Evolutionary conservation across 768 basidiomycete genomes (phyloP).

Genomic region (Mycena capillaripes): DNA sequence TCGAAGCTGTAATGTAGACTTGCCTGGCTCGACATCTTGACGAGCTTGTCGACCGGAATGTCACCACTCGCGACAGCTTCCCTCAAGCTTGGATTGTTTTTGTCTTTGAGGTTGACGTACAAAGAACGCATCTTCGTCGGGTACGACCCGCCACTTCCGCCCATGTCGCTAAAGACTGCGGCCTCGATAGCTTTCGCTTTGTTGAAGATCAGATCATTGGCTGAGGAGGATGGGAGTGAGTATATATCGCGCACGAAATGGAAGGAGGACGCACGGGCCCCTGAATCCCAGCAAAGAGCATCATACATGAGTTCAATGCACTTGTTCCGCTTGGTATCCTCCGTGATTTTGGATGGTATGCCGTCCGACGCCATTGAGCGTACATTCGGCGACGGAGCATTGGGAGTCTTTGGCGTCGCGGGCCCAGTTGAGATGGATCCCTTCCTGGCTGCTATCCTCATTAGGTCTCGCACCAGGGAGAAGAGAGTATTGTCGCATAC

Average conservation of each 20-base stretch:
- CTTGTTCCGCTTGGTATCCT: slow-evolving; percentile 86
- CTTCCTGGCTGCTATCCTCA: slow-evolving; percentile 39
- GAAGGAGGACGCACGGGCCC: slow-evolving; percentile 77
- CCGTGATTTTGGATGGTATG: slow-evolving; percentile 65
- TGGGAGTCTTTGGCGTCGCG: slow-evolving; percentile 56
- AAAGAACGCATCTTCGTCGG: slow-evolving; percentile 88
- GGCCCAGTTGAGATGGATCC: slow-evolving; percentile 49
- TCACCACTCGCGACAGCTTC: slow-evolving; percentile 90
- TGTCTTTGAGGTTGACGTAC: slow-evolving; percentile 96
- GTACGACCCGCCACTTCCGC: slow-evolving; percentile 65
- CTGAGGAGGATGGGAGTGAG: slow-evolving; percentile 51
- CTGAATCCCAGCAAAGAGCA: slow-evolving; percentile 88
- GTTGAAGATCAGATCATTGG: slow-evolving; percentile 74
- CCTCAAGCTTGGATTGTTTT: slow-evolving; percentile 89
- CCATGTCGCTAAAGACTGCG: slow-evolving; percentile 65
- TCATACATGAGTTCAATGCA: slow-evolving; percentile 94
- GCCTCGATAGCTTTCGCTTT: slow-evolving; percentile 82
- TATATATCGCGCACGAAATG: neutral
- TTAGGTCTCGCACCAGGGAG: slow-evolving; percentile 23
- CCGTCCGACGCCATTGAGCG: slow-evolving; percentile 83
- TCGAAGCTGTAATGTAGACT: slow-evolving; percentile 36
- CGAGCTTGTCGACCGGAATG: slow-evolving; percentile 76
- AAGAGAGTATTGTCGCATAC: slow-evolving; percentile 46
- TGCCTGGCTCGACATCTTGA: slow-evolving; percentile 87
- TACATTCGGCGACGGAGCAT: slow-evolving; percentile 47